A percentile compares a stretch with the other conserved stretches of the same genome.
Conservation (phyloP, 2,329 filamentous ascomycete species). For the Phyllosticta citriasiana region DNA sequence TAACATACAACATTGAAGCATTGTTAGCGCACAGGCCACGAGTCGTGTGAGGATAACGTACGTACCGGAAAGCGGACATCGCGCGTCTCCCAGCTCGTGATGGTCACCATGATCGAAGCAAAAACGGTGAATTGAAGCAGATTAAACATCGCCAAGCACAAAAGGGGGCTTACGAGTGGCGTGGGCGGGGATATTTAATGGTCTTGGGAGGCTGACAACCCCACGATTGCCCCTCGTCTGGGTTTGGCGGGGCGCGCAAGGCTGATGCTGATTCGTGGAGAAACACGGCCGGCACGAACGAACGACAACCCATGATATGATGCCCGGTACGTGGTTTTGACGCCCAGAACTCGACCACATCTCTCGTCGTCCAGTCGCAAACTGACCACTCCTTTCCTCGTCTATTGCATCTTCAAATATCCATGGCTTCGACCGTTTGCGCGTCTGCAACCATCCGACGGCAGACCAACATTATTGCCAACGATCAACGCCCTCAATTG, state of each 20-base stretch:
- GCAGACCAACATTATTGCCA: too few relatives aligned
- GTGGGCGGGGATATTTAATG: constrained; percentile 1
- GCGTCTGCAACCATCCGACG: too few relatives aligned
- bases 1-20: constrained; percentile 19
- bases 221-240: constrained; percentile 6
- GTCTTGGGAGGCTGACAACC: background rate
- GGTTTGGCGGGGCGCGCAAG: background rate
- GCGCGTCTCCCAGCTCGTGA: constrained; percentile 35
- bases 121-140: background rate
- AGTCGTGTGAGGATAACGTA: constrained; percentile 16
- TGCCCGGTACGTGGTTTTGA: too few relatives aligned
- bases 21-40: background rate
- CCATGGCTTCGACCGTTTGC: too few relatives aligned
- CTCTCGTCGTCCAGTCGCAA: too few relatives aligned
- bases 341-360: too few relatives aligned
- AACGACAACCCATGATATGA: too few relatives aligned
- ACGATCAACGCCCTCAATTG: too few relatives aligned
- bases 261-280: constrained; percentile 7
- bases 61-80: constrained; percentile 41
- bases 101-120: constrained; percentile 33
- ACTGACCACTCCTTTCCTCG: too few relatives aligned
- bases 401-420: too few relatives aligned
- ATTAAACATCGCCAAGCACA: background rate
- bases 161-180: background rate
- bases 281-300: background rate